Percentiles rank a stretch among this genome's conserved stretches.
Evolutionary conservation across 148 eudicot genomes (phyloP).

Genomic region (Amaranthus palmeri): DNA sequence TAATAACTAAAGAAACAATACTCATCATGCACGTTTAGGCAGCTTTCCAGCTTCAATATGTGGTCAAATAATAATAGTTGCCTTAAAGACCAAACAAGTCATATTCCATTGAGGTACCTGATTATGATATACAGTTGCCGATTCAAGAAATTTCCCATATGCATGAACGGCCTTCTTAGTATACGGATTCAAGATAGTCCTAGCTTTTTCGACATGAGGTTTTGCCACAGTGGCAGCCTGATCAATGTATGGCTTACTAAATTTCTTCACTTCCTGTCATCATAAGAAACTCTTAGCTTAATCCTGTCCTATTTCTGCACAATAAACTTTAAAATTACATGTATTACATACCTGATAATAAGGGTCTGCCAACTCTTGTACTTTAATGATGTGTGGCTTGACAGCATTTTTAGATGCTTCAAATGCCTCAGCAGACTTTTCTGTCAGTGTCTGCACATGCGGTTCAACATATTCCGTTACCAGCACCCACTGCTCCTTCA

Average conservation of each 20-base stretch:
- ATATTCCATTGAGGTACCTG: conserved; percentile 45
- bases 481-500: conserved; percentile 69
- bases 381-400: conserved; percentile 63
- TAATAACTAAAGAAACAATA: not conserved
- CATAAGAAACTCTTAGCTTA: conserved; percentile 8
- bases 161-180: conserved; percentile 55
- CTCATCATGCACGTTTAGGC: too few species aligned
- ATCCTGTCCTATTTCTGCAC: not conserved
- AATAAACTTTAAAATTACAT: not conserved
- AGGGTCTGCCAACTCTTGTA: conserved; percentile 61
- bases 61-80: not conserved
- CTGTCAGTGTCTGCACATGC: conserved; percentile 41
- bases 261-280: conserved; percentile 62
- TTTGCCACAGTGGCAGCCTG: conserved; percentile 71
- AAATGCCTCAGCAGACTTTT: conserved; percentile 52
- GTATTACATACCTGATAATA: conserved; percentile 57
- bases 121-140: conserved; percentile 68
- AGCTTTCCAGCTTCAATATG: not conserved
- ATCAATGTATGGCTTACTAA: conserved; percentile 74
- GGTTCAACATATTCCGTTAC: conserved; percentile 56
- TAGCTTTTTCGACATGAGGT: conserved; percentile 84
- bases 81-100: not conserved
- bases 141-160: conserved; percentile 68
- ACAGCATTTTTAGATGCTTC: conserved; percentile 56
- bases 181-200: conserved; percentile 52